These are phyloP conservation scores for Mycena sp. DNA, from an alignment of 1,284 basidiomycete species.

Conservation along the genomic window DNA sequence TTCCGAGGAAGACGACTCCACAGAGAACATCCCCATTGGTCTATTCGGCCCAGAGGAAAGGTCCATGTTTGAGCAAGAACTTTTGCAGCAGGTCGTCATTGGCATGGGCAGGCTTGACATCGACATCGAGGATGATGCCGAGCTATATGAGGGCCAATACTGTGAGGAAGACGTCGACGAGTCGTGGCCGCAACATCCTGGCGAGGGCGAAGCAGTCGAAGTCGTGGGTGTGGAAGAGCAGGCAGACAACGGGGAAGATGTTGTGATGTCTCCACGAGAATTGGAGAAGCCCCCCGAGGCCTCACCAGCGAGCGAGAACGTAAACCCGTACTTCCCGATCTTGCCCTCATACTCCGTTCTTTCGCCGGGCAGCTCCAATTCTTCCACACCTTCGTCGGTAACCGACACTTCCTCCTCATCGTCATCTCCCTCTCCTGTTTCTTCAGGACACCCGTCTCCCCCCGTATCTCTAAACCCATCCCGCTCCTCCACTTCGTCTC, in stretches of 20 bases:
- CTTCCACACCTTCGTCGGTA: conserved; percentile 38
- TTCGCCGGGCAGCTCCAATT: conserved; percentile 37
- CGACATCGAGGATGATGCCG: conserved; percentile 46
- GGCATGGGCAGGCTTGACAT: conserved; percentile 86
- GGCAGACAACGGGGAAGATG: conserved; percentile 3
- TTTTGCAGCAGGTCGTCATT: conserved; percentile 86
- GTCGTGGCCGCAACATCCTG: too few species aligned
- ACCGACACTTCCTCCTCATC: conserved; percentile 38
- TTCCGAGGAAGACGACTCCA: conserved; percentile 41
- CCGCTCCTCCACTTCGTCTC: too few species aligned
- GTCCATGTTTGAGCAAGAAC: conserved; percentile 78
- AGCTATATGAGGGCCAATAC: too few species aligned
- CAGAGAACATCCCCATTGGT: conserved; percentile 44
- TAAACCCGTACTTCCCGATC: conserved; percentile 31
- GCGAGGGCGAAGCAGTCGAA: conserved; percentile 7
- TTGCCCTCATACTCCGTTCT: conserved; percentile 27
- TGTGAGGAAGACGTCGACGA: conserved; percentile 35
- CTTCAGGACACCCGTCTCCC: too few species aligned
- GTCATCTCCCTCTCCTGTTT: too few species aligned
- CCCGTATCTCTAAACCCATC: conserved; percentile 23
- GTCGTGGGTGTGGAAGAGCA: conserved; percentile 14
- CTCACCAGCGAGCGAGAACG: not conserved
- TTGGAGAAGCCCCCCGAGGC: conserved; percentile 7
- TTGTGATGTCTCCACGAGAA: conserved; percentile 12
- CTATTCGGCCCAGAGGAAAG: conserved; percentile 67